Evolutionary conservation across 2,329 filamentous ascomycete species (phyloP).

Genomic region (Xylariales sp.): DNA sequence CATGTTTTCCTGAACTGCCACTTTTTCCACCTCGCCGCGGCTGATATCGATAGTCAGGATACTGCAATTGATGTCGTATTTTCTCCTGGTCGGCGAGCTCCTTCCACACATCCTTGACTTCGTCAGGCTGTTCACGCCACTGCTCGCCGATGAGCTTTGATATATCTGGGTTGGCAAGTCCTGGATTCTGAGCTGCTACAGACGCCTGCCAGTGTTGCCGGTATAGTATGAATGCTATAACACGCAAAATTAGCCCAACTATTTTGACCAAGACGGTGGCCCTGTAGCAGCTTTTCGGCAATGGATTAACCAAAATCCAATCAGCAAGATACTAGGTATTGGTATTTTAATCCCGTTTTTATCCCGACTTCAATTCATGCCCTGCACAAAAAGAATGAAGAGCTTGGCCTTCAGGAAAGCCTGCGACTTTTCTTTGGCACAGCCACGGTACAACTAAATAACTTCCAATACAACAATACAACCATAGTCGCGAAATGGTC

Average conservation of each 20-base stretch:
- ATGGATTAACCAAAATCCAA: no score
- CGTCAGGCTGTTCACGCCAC: constrained; percentile 75
- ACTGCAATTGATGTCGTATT: constrained; percentile 78
- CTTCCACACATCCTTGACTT: constrained; percentile 83
- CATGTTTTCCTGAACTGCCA: constrained; percentile 1
- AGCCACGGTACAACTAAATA: no score
- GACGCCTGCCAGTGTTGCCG: constrained; percentile 85
- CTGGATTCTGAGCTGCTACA: constrained; percentile 79
- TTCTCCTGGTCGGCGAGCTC: constrained; percentile 90
- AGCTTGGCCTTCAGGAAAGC: no score
- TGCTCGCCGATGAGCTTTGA: constrained; percentile 94
- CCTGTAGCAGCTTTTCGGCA: no score
- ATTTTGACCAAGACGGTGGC: no score
- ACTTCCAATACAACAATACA: no score
- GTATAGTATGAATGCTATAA: constrained; percentile 90
- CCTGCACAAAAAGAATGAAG: no score
- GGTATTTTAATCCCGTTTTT: no score
- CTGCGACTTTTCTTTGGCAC: no score
- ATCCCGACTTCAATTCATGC: no score
- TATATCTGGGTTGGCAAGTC: constrained; percentile 89
- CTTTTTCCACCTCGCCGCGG: constrained; percentile 61
- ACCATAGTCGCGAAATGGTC: no score
- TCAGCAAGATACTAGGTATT: no score
- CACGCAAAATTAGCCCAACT: constrained; percentile 9
- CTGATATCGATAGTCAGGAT: constrained; percentile 92